Evolutionary conservation across 805 yeast species (phyloP).

Genomic region (Yarrowia sp.): DNA sequence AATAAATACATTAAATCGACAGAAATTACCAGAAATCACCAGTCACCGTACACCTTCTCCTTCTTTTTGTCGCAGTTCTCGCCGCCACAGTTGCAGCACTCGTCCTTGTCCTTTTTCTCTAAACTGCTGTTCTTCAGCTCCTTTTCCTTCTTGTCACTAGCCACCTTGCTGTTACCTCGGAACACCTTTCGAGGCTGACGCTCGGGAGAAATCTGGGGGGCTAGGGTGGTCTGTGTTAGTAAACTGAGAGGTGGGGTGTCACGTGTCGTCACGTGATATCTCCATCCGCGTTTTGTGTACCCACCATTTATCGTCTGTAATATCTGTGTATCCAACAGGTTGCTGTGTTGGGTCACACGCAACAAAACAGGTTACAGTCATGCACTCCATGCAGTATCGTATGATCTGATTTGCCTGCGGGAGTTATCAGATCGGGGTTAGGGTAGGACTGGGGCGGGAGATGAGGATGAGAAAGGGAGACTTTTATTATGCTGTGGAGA

Average conservation of each 20-base stretch:
- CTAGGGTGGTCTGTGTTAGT: slow-evolving; percentile 8
- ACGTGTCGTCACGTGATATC: slow-evolving; percentile 8
- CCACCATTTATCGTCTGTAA: slow-evolving; percentile 12
- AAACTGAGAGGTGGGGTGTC: neutral
- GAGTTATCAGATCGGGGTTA: slow-evolving; percentile 33
- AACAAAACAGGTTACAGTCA: neutral
- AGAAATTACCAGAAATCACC: neutral
- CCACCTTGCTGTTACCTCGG: slow-evolving; percentile 3
- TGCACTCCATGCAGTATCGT: slow-evolving; percentile 28
- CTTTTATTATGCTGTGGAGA: too few relatives aligned
- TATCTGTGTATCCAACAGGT: slow-evolving; percentile 4
- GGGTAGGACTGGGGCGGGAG: neutral
- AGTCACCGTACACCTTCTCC: slow-evolving; percentile 22
- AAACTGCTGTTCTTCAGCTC: neutral
- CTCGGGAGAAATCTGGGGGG: slow-evolving; percentile 19
- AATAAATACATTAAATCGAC: slow-evolving; percentile 1
- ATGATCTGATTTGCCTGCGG: slow-evolving; percentile 25
- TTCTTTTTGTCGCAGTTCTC: slow-evolving; percentile 39
- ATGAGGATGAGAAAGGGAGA: neutral
- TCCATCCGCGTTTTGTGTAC: neutral
- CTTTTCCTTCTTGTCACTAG: neutral
- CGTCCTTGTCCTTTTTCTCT: slow-evolving; percentile 4
- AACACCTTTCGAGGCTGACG: slow-evolving; percentile 38
- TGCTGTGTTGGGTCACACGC: slow-evolving; percentile 6
- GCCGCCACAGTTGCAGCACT: slow-evolving; percentile 38